Percentiles rank a stretch among this genome's conserved stretches.
Evolutionary conservation across 345 rosid genomes (phyloP).

Genomic region (Camelina sativa): DNA sequence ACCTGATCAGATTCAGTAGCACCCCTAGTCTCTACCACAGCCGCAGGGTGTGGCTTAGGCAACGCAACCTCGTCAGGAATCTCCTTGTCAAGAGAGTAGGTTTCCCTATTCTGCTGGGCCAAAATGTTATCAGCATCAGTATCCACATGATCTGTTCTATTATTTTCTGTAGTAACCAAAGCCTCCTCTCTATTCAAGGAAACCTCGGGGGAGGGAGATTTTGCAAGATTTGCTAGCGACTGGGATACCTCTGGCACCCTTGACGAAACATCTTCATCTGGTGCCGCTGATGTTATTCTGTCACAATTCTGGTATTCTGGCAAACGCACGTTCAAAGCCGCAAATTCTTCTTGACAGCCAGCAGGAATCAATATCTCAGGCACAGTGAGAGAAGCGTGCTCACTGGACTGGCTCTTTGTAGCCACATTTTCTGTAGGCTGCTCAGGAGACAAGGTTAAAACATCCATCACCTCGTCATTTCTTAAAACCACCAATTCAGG

Average conservation of each 20-base stretch:
- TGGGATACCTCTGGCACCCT: slow-evolving; percentile 30
- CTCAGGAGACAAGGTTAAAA: slow-evolving; percentile 25
- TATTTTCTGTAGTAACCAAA: slow-evolving; percentile 23
- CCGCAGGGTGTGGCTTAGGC: slow-evolving; percentile 30
- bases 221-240: slow-evolving; percentile 23
- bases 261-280: slow-evolving; percentile 38
- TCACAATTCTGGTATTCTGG: slow-evolving; percentile 37
- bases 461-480: slow-evolving; percentile 35
- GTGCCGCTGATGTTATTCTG: slow-evolving; percentile 28
- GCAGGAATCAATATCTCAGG: slow-evolving; percentile 36
- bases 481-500: slow-evolving; percentile 30
- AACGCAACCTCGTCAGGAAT: slow-evolving; percentile 22
- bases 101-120: slow-evolving; percentile 38
- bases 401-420: slow-evolving; percentile 39
- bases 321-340: slow-evolving; percentile 22
- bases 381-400: slow-evolving; percentile 28
- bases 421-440: slow-evolving; percentile 37
- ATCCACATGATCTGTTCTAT: slow-evolving; percentile 16
- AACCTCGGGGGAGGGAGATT: slow-evolving; percentile 24
- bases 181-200: slow-evolving; percentile 36
- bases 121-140: slow-evolving; percentile 21
- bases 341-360: slow-evolving; percentile 19
- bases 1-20: slow-evolving; percentile 38
- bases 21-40: slow-evolving; percentile 30
- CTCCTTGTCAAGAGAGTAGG: slow-evolving; percentile 36